Evolutionary conservation across 2,329 filamentous ascomycete genomes (phyloP).

Genomic region (Xylariaceae sp.): DNA sequence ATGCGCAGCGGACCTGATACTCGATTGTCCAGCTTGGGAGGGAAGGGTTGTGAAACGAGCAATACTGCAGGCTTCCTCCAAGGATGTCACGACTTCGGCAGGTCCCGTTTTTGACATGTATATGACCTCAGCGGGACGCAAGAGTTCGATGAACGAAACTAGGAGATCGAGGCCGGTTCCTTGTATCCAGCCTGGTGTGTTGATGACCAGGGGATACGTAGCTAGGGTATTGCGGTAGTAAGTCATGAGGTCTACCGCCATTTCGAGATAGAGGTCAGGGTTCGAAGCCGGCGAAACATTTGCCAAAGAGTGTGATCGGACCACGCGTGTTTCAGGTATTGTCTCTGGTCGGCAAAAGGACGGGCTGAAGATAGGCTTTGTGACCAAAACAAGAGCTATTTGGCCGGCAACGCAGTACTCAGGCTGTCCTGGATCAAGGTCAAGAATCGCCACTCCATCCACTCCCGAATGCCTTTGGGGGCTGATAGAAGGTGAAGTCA

Average conservation of each 20-base stretch:
- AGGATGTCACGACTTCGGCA: slow-evolving; percentile 52
- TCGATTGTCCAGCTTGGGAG: slow-evolving; percentile 56
- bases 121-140: slow-evolving; percentile 60
- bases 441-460: slow-evolving; percentile 56
- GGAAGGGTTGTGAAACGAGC: slow-evolving; percentile 52
- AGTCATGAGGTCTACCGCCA: slow-evolving; percentile 60
- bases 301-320: slow-evolving; percentile 66
- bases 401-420: slow-evolving; percentile 71
- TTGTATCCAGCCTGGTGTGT: slow-evolving; percentile 72
- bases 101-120: slow-evolving; percentile 67
- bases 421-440: slow-evolving; percentile 75
- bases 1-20: slow-evolving; percentile 61
- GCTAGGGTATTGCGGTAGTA: slow-evolving; percentile 50
- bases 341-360: slow-evolving; percentile 61
- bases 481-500: slow-evolving; percentile 44
- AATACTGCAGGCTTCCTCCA: slow-evolving; percentile 44
- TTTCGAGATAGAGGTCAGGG: slow-evolving; percentile 63
- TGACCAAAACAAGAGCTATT: slow-evolving; percentile 63
- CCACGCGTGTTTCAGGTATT: slow-evolving; percentile 35
- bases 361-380: slow-evolving; percentile 60
- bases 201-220: slow-evolving; percentile 62
- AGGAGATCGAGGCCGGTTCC: slow-evolving; percentile 68
- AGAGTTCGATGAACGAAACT: slow-evolving; percentile 50
- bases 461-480: slow-evolving; percentile 22
- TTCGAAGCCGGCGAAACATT: slow-evolving; percentile 64